A percentile compares a stretch with the other conserved stretches of the same genome.
These are phyloP conservation scores for Metarhizium guizhouense DNA, from an alignment of 2,329 filamentous ascomycete species.

Conservation along the genomic window DNA sequence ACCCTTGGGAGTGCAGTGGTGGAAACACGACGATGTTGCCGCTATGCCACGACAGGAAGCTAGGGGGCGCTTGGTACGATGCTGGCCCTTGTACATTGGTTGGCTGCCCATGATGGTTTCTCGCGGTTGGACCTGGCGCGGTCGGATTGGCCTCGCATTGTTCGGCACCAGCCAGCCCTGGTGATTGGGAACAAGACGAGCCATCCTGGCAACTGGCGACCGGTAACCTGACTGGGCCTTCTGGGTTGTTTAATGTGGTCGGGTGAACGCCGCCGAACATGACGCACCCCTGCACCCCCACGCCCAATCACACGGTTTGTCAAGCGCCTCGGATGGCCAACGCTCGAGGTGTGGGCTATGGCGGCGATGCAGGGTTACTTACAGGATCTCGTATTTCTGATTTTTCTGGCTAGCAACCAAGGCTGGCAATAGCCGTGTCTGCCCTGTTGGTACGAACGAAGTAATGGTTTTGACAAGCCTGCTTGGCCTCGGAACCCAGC, in stretches of 20 bases:
- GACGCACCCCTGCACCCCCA: constrained; percentile 1
- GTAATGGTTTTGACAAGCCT: background rate
- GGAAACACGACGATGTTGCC: constrained; percentile 1
- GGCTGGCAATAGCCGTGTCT: background rate
- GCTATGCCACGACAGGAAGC: background rate
- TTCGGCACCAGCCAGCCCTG: constrained; percentile 1
- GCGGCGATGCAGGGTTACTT: constrained; percentile 9
- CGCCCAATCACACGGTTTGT: constrained; percentile 1
- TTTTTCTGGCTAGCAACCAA: background rate
- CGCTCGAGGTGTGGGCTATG: background rate
- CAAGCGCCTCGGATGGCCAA: constrained; percentile 1
- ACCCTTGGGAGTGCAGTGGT: background rate
- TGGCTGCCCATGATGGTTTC: background rate
- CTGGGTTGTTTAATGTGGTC: background rate
- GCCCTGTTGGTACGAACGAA: too few species aligned
- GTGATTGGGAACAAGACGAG: background rate
- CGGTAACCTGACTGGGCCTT: background rate
- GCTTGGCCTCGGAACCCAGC: background rate
- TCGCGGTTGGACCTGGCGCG: background rate
- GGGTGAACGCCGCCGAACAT: constrained; percentile 1
- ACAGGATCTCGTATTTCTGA: constrained; percentile 10
- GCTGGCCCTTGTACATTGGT: background rate
- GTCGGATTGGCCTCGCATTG: constrained; percentile 1
- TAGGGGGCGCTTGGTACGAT: background rate
- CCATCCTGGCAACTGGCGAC: background rate